A percentile compares a stretch with the other conserved stretches of the same genome.
These are phyloP conservation scores for Ochromonas danica DNA, from an alignment of 108 stramenopile species.

Conservation along the genomic window DNA sequence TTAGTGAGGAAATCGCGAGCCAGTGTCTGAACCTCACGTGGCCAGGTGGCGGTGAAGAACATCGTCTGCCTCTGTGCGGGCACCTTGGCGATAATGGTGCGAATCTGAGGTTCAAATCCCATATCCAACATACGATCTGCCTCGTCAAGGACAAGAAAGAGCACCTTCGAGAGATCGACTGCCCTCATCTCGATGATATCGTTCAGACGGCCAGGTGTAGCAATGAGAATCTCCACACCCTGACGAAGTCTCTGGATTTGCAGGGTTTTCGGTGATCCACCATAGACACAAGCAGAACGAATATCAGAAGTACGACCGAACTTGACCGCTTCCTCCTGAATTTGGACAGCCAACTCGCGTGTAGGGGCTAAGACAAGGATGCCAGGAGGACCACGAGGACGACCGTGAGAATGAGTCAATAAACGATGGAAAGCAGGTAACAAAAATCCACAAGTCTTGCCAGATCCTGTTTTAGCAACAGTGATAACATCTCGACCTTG, in stretches of 20 bases:
- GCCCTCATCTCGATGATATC: conserved; percentile 32
- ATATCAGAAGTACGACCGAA: conserved; percentile 25
- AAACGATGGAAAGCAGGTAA: conserved; percentile 35
- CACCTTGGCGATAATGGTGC: conserved; percentile 23
- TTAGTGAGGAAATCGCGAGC: conserved; percentile 28
- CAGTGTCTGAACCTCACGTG: conserved; percentile 20
- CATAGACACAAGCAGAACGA: conserved; percentile 30
- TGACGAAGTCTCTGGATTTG: conserved; percentile 5
- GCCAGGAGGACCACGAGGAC: conserved; percentile 25
- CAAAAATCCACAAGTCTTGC: conserved; percentile 35
- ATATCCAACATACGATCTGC: conserved; percentile 42
- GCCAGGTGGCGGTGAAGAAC: conserved; percentile 37
- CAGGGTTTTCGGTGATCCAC: conserved; percentile 27
- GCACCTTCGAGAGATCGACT: conserved; percentile 1
- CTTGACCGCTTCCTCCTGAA: conserved; percentile 33
- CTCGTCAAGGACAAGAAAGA: conserved; percentile 29
- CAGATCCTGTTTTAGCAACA: conserved; percentile 31
- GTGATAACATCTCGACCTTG: conserved; percentile 33
- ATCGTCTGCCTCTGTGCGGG: conserved; percentile 6
- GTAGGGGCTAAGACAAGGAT: conserved; percentile 31
- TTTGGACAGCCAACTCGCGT: conserved; percentile 26
- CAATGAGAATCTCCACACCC: conserved; percentile 26
- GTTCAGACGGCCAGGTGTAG: conserved; percentile 33
- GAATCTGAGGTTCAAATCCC: conserved; percentile 37
- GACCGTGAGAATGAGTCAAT: background rate